Evolutionary conservation across 169 alveolate species (phyloP).

Genomic region (Babesia bigemina): DNA sequence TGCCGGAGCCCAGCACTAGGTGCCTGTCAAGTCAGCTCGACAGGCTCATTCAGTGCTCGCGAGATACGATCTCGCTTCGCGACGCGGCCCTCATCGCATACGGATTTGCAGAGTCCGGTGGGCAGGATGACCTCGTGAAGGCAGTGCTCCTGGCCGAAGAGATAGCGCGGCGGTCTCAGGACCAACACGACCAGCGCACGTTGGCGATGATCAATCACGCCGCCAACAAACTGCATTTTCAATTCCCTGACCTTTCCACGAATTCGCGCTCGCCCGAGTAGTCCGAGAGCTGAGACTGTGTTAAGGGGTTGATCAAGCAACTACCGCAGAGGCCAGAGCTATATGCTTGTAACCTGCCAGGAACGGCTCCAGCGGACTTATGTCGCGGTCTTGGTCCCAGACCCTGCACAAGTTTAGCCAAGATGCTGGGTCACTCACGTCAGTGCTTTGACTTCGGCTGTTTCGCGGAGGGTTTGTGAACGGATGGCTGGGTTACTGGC

Average conservation of each 20-base stretch:
- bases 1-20: neutral
- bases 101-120: constrained; percentile 21
- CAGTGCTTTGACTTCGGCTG: constrained; percentile 8
- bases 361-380: constrained; percentile 35
- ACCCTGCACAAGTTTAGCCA: neutral
- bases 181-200: constrained; percentile 13
- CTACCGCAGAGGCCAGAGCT: constrained; percentile 35
- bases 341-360: constrained; percentile 53
- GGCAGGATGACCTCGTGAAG: neutral
- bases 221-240: neutral
- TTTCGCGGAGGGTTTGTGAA: constrained; percentile 2
- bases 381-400: constrained; percentile 58
- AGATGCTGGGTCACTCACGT: constrained; percentile 20
- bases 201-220: constrained; percentile 6
- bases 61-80: constrained; percentile 2
- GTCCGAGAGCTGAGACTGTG: constrained; percentile 29
- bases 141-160: neutral
- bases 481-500: neutral
- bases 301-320: neutral
- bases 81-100: constrained; percentile 50
- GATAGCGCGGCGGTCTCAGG: neutral
- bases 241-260: neutral
- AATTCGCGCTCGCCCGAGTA: constrained; percentile 42
- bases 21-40: constrained; percentile 7
- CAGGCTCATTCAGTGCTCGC: neutral